Base-by-base conservation (phyloP, 1,139 yeast genomes). In the Scheffersomyces segobiensis region DNA sequence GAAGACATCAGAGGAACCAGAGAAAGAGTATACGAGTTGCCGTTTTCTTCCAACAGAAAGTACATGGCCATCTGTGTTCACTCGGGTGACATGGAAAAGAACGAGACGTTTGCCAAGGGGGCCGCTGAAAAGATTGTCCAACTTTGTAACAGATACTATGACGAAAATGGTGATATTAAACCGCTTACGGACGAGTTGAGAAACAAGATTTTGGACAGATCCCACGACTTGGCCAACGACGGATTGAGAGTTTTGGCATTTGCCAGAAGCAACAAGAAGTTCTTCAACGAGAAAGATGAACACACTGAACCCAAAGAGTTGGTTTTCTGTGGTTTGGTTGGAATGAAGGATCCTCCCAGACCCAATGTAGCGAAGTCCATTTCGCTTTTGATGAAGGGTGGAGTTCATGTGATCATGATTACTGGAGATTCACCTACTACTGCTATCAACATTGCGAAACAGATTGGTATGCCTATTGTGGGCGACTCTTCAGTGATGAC, bases 261-360 rank as follows among this genome's bases (percentile, higher is more conserved):
- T 75, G 97, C 96, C 3, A 83, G 83, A 63, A 83, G 78, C 53
- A 73, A 77, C 59, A 67, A 68, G 49, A 71, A 69, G 57, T 67
- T 71, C 49, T 64, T 71, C 49, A 65, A 66, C 32, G 75, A 70
- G 49, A 72, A 79, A 39, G 72, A 70, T 39, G 75, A 71, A 58
- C 56, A 56, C 22, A 60, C 62, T n/a, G 70, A 71, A 52, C 91
- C 91, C 26, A 67, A 79, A 3, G 88, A 86, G 52, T 79, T 93
- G 67, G 79, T 85, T 2, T 93, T 93, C 68, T 84, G 91, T 66
- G 99, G 99, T 6, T 76, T 95, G 53, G 80, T 91, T 63, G 98
- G 97, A 58, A 92, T 95, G 96, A 91, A 91, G 66, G 98, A 95
- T 75, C 99, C 99, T 14, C 99, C 98, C 57, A 85, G 98, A 69